Percentiles rank a stretch among this genome's conserved stretches.
phyloP scores from a whole-genome alignment of 1,284 basidiomycete species.

The Cutaneotrichosporon daszewskae region DNA sequence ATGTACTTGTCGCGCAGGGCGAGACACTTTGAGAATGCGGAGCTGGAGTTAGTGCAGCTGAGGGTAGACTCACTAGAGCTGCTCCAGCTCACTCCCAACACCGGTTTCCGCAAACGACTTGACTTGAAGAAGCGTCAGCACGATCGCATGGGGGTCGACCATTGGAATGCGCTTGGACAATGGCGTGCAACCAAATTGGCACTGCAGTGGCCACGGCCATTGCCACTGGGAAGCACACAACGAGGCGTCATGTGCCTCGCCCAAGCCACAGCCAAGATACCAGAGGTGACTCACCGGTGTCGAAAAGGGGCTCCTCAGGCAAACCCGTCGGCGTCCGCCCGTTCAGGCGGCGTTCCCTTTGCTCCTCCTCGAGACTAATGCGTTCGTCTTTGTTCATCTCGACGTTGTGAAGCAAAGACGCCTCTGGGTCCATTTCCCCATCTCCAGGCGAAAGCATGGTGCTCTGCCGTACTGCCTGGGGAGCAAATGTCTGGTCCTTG shows the following conservation, averaged over 20 bases:
- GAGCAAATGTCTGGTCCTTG: too few relatives aligned
- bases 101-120: slow-evolving; percentile 46
- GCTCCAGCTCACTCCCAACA: slow-evolving; percentile 47
- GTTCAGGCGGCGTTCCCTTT: too few relatives aligned
- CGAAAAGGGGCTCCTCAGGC: slow-evolving; percentile 5
- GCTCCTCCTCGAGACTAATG: slow-evolving; percentile 40
- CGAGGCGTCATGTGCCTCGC: too few relatives aligned
- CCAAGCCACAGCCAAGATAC: too few relatives aligned
- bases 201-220: too few relatives aligned
- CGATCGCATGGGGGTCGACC: neutral
- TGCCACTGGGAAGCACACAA: too few relatives aligned
- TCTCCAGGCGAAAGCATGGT: slow-evolving; percentile 26
- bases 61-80: slow-evolving; percentile 46
- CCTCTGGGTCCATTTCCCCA: slow-evolving; percentile 28
- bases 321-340: neutral
- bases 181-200: too few relatives aligned
- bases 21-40: slow-evolving; percentile 68
- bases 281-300: slow-evolving; percentile 21
- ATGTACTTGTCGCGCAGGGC: slow-evolving; percentile 91
- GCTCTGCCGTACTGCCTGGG: too few relatives aligned
- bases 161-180: too few relatives aligned
- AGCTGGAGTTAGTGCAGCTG: slow-evolving; percentile 22
- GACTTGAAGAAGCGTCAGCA: slow-evolving; percentile 40
- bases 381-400: slow-evolving; percentile 37
- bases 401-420: slow-evolving; percentile 18